Base-by-base conservation (phyloP, 306 rosid genomes). In the Cucumis cinereus region DNA sequence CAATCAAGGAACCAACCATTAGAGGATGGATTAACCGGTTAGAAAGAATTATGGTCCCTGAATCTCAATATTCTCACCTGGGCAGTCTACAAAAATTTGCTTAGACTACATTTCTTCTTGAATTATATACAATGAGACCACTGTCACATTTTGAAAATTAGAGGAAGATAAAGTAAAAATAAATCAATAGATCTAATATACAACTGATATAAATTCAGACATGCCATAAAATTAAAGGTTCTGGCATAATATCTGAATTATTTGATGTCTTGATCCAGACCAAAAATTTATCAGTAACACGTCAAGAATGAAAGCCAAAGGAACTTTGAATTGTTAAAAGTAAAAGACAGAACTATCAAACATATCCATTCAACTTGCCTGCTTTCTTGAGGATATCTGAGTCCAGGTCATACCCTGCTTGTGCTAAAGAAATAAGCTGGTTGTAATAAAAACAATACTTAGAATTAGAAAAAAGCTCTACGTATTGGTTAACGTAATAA, bases 381-480 rank as follows among this genome's bases (percentile, higher is more conserved):
- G 84, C 82, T 78, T 77, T 77, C 79, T 92, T 88, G 20, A 88
- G 88, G 24, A 87, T 74, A 77, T 92, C 92, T 4, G 90, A 77
- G 28, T 82, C 81, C 53, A 92, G 76, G 68, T 89, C 95, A 40
- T 82, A 69, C 47, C 92, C 99, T 60, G 90, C 87, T 84, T 90
- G 98, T 3, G 93, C 99, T 57, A 88, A 79, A 24, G 97, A 85
- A 80, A 92, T 85, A 36, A 92, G 81, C 99, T 94, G 84, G 50
- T 73, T 71, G 36, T 60, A 3, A 59, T 20, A 28, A 79, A 1
- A 79, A 73, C 20, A 47, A 16, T 20, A 40, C 36, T 38, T 40
- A 35, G 47, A 45, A 62, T 50, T 56, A 40, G 52, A 36, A 19
- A 78, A 38, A 77, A n/a, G 16, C 71, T 30, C 41, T 64, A 6